Evolutionary conservation across 2,329 filamentous ascomycete genomes (phyloP), one percentile per base, ranked within the genome.

Genomic region (Blumeriella jaapii): DNA sequence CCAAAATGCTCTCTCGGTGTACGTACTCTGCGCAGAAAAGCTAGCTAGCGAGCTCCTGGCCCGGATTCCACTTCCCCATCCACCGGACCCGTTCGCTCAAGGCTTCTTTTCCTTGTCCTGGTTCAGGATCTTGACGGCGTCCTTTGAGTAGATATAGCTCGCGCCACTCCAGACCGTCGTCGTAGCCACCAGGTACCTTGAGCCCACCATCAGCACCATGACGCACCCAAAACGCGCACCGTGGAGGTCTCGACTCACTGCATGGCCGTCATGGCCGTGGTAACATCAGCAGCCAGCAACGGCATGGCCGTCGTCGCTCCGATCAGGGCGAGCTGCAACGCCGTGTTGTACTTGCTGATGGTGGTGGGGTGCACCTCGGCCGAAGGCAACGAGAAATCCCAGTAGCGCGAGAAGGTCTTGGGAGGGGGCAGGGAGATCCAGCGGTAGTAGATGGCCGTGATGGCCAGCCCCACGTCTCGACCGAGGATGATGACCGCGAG

Each of bases 101-200:
- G 11, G 12, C 9, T 13, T 16, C 3, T 6, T 18, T 20, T n/a
- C 18, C 8, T 23, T 29, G 13, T 46, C 40, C 36, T 64, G 60
- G 10, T 57, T 62, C 26, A 96, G 57, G 37, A 96, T 95, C 58
- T 81, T 93, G 19, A 96, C 87, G 0, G 86, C 89, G 50, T 93
- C 81, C 57, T 91, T 94, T 47, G 76, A 83, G 56, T 80, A 93
- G 5, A 93, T 68, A 56, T 98, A 98, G 58, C 87, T 94, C 10
- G 87, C 67, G 6, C 91, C 91, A 44, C 86, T 95, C 83, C 87
- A 96, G 5, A 93, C 61, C 0, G 91, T 98, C 3, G 91, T 98
- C 0, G 69, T 72, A 1, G 86, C 87, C 2, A 98, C 89, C 10
- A 93, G 60, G 49, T 83, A 89, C 54, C 49, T n/a, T 89, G 56